Percentiles rank a stretch among this genome's conserved stretches.
phyloP scores from a whole-genome alignment of 257 asterid species.

The Solanum sejunctum region DNA sequence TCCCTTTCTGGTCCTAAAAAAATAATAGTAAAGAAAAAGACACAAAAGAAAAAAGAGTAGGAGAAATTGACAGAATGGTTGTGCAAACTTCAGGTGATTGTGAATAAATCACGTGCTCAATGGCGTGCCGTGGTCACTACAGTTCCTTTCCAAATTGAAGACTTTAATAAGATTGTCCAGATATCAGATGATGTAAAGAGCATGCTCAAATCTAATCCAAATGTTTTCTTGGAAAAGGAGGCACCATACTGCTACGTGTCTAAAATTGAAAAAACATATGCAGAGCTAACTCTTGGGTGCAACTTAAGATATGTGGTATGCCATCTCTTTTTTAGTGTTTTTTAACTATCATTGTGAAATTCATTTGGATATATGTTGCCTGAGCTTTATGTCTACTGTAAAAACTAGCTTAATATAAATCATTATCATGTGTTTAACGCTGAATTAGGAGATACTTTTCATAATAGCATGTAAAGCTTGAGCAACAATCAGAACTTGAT shows the following conservation, averaged over 20 bases:
- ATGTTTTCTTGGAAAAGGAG: conserved; percentile 70
- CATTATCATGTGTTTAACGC: not conserved
- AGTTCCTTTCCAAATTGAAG: conserved; percentile 54
- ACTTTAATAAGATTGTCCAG: conserved; percentile 52
- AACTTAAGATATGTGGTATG: conserved; percentile 56
- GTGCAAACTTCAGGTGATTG: conserved; percentile 50
- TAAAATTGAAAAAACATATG: conserved; percentile 49
- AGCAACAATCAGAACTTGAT: not conserved
- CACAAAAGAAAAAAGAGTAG: not conserved
- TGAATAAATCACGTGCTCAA: conserved; percentile 81
- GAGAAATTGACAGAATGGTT: not conserved
- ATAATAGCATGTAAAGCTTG: not conserved
- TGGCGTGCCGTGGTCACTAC: conserved; percentile 46
- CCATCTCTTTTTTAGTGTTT: not conserved
- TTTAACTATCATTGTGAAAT: not conserved
- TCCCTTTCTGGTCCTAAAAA: not conserved
- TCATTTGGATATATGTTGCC: not conserved
- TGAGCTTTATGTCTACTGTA: not conserved
- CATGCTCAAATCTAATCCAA: conserved; percentile 60
- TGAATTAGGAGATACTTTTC: not conserved
- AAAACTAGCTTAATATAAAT: not conserved
- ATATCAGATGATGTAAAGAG: conserved; percentile 63
- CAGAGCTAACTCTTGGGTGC: conserved; percentile 84
- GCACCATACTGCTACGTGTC: conserved; percentile 84
- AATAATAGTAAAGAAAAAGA: not conserved